A percentile compares a stretch with the other conserved stretches of the same genome.
Evolutionary conservation across 2,329 filamentous ascomycete species (phyloP).

Genomic region (Fusarium sublunatum): DNA sequence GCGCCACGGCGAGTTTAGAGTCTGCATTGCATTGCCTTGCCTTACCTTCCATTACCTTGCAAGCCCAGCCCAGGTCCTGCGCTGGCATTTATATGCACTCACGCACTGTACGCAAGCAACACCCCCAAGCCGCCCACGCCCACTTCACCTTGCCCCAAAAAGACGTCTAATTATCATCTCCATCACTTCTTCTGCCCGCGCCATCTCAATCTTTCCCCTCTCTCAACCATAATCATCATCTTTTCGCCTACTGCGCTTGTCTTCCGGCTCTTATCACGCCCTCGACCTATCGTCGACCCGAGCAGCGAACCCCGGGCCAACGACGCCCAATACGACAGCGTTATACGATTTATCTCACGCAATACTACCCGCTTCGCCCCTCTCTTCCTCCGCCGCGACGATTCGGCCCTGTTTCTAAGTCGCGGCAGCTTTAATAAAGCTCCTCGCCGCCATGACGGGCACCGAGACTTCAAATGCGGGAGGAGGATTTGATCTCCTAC

Average conservation of each 20-base stretch:
- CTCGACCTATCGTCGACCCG: conserved; percentile 21
- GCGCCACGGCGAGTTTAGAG: conserved; percentile 4
- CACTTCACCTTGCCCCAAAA: conserved; percentile 47
- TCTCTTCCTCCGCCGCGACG: conserved; percentile 35
- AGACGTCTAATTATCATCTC: conserved; percentile 47
- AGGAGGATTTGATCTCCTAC: conserved; percentile 67
- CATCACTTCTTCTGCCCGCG: conserved; percentile 39
- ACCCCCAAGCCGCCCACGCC: conserved; percentile 37
- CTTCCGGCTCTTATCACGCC: conserved; percentile 19
- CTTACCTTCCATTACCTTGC: not conserved
- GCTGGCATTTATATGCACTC: conserved; percentile 11
- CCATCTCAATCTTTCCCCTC: conserved; percentile 37
- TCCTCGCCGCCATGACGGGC: conserved; percentile 59
- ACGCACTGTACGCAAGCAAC: conserved; percentile 44
- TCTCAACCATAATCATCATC: conserved; percentile 39
- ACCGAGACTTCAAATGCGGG: conserved; percentile 58
- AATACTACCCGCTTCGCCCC: conserved; percentile 37
- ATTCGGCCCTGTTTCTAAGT: conserved; percentile 40
- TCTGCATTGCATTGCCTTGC: not conserved
- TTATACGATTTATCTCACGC: conserved; percentile 36
- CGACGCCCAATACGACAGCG: conserved; percentile 35
- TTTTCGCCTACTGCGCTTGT: conserved; percentile 19
- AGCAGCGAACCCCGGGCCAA: conserved; percentile 30
- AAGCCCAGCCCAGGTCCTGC: not conserved
- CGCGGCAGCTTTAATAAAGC: conserved; percentile 42